Evolutionary conservation across 31 red algal species (phyloP), one percentile per base, ranked within the genome.

Genomic region (Porphyra umbilicalis): DNA sequence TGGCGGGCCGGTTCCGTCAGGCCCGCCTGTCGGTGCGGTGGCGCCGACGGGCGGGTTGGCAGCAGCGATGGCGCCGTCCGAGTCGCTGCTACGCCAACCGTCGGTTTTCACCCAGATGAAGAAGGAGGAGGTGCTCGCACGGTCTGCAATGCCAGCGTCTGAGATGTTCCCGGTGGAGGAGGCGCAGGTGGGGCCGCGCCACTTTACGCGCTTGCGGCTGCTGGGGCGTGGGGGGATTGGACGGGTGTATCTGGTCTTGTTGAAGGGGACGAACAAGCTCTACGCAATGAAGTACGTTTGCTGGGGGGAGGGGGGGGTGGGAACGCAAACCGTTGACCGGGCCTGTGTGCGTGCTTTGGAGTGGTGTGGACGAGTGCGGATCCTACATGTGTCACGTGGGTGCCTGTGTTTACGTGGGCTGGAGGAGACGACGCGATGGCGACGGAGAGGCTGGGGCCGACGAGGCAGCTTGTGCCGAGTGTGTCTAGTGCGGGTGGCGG

Each of bases 231-330:
- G 96, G 1, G 92, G 88, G 32, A 89, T 98, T 32, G 96, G 96
- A 6, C 82, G 89, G 76, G 96, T 98, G 34, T 95, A 85, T 44
- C 90, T 98, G 32, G 96, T 98, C 30, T 81, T 92, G 29, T 83
- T 95, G n/a, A 95, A 90, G 80, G 90, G 85, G 79, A 98, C 96
- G 9, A 85, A 83, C 39, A 90, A 88, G 81, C 76, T 95, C 20
- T 98, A 98, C 78, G 96, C 96, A 20, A 94, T 98, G 92, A 98
- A 98, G 84, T 71, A 71, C 57, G 57, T n/a, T n/a, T n/a, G n/a
- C n/a, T 71, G 57, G 25, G 4, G 57, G 57, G 57, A n/a, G 57
- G 20, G n/a, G n/a, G n/a, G n/a, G n/a, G n/a, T n/a, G n/a, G n/a
- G n/a, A n/a, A n/a, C n/a, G n/a, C n/a, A n/a, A n/a, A n/a, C n/a